Conservation (phyloP, 2,329 filamentous ascomycete species). For the Xylariaceae sp. region DNA sequence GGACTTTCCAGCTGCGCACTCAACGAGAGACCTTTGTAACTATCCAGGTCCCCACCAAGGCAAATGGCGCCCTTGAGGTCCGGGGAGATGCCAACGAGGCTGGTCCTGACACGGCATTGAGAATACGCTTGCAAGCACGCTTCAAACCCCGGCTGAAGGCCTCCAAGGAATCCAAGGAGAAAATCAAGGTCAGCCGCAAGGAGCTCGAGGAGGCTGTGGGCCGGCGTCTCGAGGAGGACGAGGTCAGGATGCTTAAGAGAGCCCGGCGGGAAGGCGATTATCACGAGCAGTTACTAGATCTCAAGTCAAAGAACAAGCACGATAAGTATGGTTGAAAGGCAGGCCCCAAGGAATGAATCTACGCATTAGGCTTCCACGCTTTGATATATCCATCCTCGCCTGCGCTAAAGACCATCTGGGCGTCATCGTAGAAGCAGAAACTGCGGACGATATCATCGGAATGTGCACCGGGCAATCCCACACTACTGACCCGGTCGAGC, state of each 20-base stretch:
- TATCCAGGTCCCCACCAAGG: constrained; percentile 50
- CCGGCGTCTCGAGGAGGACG: constrained; percentile 72
- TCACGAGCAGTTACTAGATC: constrained; percentile 77
- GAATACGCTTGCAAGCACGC: constrained; percentile 88
- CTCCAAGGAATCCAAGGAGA: constrained; percentile 76
- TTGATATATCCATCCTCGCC: constrained; percentile 57
- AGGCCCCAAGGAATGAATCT: constrained; percentile 8
- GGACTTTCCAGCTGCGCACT: constrained; percentile 72
- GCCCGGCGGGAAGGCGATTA: constrained; percentile 84
- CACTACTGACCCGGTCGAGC: constrained; percentile 50
- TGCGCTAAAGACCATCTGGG: constrained; percentile 53
- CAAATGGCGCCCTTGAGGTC: constrained; percentile 55
- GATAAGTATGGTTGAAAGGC: constrained; percentile 65
- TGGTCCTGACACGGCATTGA: constrained; percentile 66
- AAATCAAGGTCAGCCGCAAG: constrained; percentile 78
- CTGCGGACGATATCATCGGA: constrained; percentile 59
- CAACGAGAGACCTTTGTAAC: constrained; percentile 67
- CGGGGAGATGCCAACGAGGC: constrained; percentile 70
- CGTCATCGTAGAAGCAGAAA: constrained; percentile 60
- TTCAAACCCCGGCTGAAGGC: constrained; percentile 84
- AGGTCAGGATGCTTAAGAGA: constrained; percentile 77
- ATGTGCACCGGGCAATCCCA: constrained; percentile 59
- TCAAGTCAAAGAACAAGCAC: constrained; percentile 90
- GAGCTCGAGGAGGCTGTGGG: constrained; percentile 82
- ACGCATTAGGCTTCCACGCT: constrained; percentile 45